Evolutionary conservation across 129 eudicot species (phyloP).

Genomic region (Smallanthus sonchifolius): DNA sequence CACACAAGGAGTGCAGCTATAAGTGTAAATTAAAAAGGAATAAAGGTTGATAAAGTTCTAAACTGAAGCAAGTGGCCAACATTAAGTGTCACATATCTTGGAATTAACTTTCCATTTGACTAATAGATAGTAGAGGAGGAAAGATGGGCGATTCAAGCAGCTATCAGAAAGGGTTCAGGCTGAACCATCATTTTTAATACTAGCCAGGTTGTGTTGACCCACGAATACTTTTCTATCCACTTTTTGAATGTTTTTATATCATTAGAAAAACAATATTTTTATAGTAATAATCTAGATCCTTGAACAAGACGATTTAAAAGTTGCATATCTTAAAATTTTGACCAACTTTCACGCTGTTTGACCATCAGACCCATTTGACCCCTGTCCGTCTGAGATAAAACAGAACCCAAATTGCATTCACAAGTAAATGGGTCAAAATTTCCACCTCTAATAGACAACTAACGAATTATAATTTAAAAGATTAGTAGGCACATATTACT

Average conservation of each 20-base stretch:
- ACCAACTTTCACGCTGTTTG: neutral
- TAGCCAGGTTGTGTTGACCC: neutral
- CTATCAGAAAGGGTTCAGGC: neutral
- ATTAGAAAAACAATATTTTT: neutral
- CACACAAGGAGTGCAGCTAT: neutral
- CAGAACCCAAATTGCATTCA: neutral
- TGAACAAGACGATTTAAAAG: neutral
- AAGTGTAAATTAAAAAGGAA: neutral
- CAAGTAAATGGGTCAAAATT: neutral
- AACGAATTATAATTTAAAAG: neutral
- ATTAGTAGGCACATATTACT: neutral
- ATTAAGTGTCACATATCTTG: neutral
- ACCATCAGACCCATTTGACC: neutral
- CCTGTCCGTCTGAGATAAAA: neutral
- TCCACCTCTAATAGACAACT: neutral
- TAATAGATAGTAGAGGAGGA: neutral
- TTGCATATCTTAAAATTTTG: neutral
- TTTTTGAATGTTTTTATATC: neutral
- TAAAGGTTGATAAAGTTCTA: neutral
- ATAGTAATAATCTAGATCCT: neutral
- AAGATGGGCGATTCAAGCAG: neutral
- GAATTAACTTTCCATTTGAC: neutral
- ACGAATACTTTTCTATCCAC: neutral
- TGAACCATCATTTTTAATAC: neutral
- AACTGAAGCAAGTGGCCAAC: conserved; percentile 1